Conservation (phyloP, 768 basidiomycete species). For the Boletus pseudo-olivaceus region DNA sequence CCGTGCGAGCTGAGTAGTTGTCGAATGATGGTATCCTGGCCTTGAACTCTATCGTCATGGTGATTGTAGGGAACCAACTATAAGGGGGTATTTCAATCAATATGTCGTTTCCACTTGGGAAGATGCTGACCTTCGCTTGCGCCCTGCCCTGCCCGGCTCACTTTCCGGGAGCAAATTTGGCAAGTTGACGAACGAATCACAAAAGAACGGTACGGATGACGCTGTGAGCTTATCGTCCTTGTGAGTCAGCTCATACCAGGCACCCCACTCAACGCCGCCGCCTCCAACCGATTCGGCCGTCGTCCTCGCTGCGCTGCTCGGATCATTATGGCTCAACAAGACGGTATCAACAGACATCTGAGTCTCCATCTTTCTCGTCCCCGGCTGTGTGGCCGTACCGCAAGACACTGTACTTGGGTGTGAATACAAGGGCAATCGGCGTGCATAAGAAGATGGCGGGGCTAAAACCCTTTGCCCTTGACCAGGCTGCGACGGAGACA, state of each 20-base stretch:
- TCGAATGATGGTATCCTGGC: constrained; percentile 48
- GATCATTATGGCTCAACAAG: constrained; percentile 38
- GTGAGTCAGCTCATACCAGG: constrained; percentile 48
- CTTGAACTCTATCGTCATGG: constrained; percentile 61
- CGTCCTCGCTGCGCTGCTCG: constrained; percentile 37
- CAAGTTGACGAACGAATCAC: constrained; percentile 48
- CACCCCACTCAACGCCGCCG: constrained; percentile 55
- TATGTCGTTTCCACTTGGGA: background rate
- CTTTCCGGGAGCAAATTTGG: constrained; percentile 46
- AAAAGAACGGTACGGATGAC: constrained; percentile 52
- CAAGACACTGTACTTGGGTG: constrained; percentile 45
- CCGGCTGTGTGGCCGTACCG: constrained; percentile 25
- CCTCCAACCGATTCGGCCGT: constrained; percentile 43
- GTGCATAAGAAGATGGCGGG: constrained; percentile 56
- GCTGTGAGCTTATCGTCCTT: constrained; percentile 45
- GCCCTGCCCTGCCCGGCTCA: constrained; percentile 33
- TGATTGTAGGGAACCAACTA: constrained; percentile 66
- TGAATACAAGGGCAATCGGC: constrained; percentile 51
- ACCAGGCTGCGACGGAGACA: constrained; percentile 31
- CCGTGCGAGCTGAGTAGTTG: constrained; percentile 46
- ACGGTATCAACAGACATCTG: constrained; percentile 40
- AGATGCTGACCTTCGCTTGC: constrained; percentile 12
- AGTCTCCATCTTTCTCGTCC: constrained; percentile 36
- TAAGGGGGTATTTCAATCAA: background rate
- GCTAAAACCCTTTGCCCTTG: constrained; percentile 27